phyloP scores from a whole-genome alignment of 2,329 filamentous ascomycete genomes.

The Colletotrichum tabaci region DNA sequence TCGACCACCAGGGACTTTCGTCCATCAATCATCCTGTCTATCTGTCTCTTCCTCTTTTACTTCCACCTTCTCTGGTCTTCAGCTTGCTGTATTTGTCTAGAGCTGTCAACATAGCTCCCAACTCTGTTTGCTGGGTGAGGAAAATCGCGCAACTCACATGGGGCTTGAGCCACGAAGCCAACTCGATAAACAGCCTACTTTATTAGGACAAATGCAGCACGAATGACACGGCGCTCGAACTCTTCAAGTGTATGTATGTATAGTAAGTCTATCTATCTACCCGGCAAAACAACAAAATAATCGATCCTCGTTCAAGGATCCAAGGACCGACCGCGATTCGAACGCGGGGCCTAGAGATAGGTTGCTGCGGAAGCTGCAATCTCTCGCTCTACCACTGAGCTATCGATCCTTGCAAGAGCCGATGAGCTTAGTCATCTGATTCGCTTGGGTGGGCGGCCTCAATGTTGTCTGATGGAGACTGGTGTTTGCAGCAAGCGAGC shows the following conservation, averaged over 20 bases:
- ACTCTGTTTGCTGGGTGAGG: too few species aligned
- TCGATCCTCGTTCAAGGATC: rapidly evolving
- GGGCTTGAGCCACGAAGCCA: neutral
- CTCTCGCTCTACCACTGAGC: conserved; percentile 43
- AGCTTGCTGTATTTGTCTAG: neutral
- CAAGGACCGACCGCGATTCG: conserved; percentile 42
- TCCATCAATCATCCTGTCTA: too few species aligned
- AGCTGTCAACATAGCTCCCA: too few species aligned
- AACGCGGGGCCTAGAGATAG: conserved; percentile 43
- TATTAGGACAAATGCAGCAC: too few species aligned
- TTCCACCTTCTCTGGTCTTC: neutral
- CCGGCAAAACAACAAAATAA: neutral
- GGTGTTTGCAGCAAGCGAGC: conserved; percentile 12
- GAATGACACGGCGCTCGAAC: too few species aligned
- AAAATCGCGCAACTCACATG: neutral
- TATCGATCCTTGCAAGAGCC: conserved; percentile 34
- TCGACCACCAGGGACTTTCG: neutral
- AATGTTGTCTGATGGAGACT: conserved; percentile 24
- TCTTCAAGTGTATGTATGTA: too few species aligned
- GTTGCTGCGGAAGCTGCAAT: conserved; percentile 35
- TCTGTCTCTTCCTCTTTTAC: neutral
- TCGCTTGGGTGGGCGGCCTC: neutral
- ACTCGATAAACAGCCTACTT: too few species aligned
- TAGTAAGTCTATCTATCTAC: too few species aligned
- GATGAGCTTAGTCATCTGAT: conserved; percentile 23